Base-by-base conservation (phyloP, 306 rosid species). In the Dryas octopetala region DNA sequence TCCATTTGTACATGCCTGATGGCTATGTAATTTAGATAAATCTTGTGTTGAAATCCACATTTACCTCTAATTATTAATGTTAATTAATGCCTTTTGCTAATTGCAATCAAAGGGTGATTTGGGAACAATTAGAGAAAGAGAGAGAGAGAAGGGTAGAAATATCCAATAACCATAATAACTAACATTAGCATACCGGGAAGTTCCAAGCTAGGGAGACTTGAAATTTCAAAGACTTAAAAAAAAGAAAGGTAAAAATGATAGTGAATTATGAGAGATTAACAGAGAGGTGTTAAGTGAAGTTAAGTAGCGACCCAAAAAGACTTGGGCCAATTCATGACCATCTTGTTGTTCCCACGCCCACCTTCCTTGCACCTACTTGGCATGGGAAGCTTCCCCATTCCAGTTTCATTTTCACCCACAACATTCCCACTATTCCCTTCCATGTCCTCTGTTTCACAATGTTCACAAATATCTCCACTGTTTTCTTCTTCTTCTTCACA, bases 361-460 rank as follows among this genome's bases (percentile, higher is more conserved):
- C 85, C 78, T 84, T 90, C 93, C 52, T 82, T 92, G 81, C 97
- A 90, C 78, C 92, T 79, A 23, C 89, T 82, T 59, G 82, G 88
- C 73, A 83, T 79, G 0, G 75, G 80, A 13, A 86, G 71, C 80
- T 83, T 85, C 26, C 23, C 82, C 52, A 73, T 76, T 62, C 78
- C 93, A 70, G 62, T 68, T 71, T 79, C 85, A 70, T 66, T 68
- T 71, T 79, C 85, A 52, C 74, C 87, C 47, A 76, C 92, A 66
- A 46, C 76, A 71, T 53, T 78, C 26, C 77, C 91, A 19, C 6
- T 78, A 68, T 52, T 38, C 50, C 61, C 91, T 57, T 83, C 90
- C 82, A 75, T 71, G 51, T 78, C 85, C 73, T 83, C 88, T 0
- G n/a, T 51, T 57, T 41, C 46, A 1, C 38, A 64, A 11, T 32